Evolutionary conservation across 257 asterid species (phyloP), one percentile per base, ranked within the genome.

Genomic region (Fraxinus americana): DNA sequence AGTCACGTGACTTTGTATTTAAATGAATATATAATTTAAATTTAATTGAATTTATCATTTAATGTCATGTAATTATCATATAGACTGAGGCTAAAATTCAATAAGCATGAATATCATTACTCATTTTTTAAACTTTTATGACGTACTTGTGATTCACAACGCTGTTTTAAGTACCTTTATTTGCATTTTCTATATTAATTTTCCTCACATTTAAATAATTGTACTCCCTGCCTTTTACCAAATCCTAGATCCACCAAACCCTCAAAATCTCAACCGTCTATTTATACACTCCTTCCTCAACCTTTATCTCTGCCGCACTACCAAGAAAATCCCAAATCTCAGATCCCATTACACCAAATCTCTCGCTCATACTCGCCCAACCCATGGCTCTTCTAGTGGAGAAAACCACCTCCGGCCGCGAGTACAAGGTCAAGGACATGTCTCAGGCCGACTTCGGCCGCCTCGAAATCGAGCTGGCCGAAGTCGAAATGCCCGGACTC

Each of bases 371-470:
- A 19, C 73, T 77, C 77, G 45, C 79, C 13, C 45, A 72, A 25
- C 4, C 78, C 67, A 83, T 83, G 87, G 82, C 87, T 72, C 82
- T 83, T 45, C 41, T 50, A 23, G 84, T 83, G 14, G 87, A 83
- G 82, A 83, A 80, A 29, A 83, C 87, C 11, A 77, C 75, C 72
- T 69, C 89, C 54, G 89, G 89, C 87, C 89, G 89, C 75, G 89
- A 86, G 83, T 86, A 83, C 87, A 85, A 85, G 89, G 89, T 85
- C 73, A 85, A 82, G 86, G 89, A 85, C 77, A 82, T 85, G 89
- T 80, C 89, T n/a, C 89, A 82, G 85, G 89, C 89, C 25, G 89
- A 85, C 34, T 85, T 85, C 80, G 89, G 89, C 76, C 85, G 89
- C 73, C 89, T 85, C 80, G 89, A 85, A 21, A 45, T 85, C 70